Percentiles rank a stretch among this genome's conserved stretches.
These are phyloP conservation scores for Torulaspora franciscae DNA, from an alignment of 805 yeast genomes.

Conservation along the genomic window DNA sequence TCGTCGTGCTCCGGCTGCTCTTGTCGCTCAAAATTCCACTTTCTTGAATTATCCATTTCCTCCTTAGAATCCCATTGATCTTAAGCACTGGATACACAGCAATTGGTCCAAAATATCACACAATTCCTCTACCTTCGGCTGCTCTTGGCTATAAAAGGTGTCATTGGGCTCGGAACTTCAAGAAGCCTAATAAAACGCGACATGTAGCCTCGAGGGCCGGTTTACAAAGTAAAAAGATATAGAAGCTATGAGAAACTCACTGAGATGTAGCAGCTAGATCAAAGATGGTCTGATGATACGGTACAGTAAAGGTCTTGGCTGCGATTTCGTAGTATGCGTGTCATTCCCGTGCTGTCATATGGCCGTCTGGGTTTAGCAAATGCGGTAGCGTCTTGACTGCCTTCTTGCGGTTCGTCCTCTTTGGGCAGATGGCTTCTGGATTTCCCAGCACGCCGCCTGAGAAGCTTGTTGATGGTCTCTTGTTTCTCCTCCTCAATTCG, in stretches of 20 bases:
- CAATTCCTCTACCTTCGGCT: neutral
- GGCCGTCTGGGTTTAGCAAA: conserved; percentile 32
- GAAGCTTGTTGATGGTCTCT: conserved; percentile 81
- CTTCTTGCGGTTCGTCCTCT: conserved; percentile 21
- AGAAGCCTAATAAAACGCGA: neutral
- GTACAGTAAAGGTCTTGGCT: conserved; percentile 21
- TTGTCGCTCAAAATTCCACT: neutral
- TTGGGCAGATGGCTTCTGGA: conserved; percentile 40
- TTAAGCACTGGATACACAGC: neutral
- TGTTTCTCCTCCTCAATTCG: conserved; percentile 87
- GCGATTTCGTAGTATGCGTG: conserved; percentile 19
- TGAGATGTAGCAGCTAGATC: neutral
- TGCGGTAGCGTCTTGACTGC: conserved; percentile 11
- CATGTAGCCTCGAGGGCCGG: neutral
- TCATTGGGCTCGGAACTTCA: neutral
- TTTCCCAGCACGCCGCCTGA: conserved; percentile 78
- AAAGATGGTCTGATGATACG: neutral
- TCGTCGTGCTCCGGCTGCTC: conserved; percentile 1
- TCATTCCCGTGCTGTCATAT: conserved; percentile 28
- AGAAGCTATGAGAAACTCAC: neutral
- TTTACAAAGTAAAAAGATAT: neutral
- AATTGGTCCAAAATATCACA: neutral
- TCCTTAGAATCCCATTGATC: neutral
- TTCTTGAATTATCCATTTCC: neutral
- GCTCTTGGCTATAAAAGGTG: neutral